These are phyloP conservation scores for Plasmodium vinckei DNA, from an alignment of 169 alveolate genomes.

Conservation along the genomic window DNA sequence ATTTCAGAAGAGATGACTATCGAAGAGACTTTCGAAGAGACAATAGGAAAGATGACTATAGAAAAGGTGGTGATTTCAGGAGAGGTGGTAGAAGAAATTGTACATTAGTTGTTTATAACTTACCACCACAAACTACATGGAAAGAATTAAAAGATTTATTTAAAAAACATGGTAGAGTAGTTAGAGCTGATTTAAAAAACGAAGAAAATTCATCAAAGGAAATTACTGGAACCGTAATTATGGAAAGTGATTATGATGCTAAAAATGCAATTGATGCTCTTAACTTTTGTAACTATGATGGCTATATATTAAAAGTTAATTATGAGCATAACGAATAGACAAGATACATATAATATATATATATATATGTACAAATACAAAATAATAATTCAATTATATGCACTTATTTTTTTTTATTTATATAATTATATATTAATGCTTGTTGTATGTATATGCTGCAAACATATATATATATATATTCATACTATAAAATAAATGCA, in stretches of 20 bases:
- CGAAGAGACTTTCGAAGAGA: constrained; percentile 30
- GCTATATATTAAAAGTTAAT: constrained; percentile 58
- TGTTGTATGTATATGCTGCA: not conserved
- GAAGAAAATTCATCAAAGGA: constrained; percentile 39
- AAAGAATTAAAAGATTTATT: constrained; percentile 83
- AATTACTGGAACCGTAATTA: constrained; percentile 41
- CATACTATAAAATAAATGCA: not conserved
- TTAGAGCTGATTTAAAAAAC: constrained; percentile 77
- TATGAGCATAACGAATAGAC: constrained; percentile 28
- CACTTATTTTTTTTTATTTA: not conserved
- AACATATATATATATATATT: constrained; percentile 5
- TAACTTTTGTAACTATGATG: constrained; percentile 59
- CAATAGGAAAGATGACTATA: constrained; percentile 39
- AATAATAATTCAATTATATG: constrained; percentile 6
- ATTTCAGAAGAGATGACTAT: constrained; percentile 17
- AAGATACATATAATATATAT: not conserved
- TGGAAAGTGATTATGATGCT: constrained; percentile 68
- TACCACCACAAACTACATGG: constrained; percentile 79
- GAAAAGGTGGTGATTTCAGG: constrained; percentile 35
- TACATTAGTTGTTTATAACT: constrained; percentile 55
- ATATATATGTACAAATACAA: not conserved
- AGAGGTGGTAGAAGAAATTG: constrained; percentile 30
- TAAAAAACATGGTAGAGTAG: constrained; percentile 82
- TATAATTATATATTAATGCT: not conserved
- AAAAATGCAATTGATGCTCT: constrained; percentile 67